Conservation (phyloP, 176 grass and related monocot species). For the Eragrostis nindensis region DNA sequence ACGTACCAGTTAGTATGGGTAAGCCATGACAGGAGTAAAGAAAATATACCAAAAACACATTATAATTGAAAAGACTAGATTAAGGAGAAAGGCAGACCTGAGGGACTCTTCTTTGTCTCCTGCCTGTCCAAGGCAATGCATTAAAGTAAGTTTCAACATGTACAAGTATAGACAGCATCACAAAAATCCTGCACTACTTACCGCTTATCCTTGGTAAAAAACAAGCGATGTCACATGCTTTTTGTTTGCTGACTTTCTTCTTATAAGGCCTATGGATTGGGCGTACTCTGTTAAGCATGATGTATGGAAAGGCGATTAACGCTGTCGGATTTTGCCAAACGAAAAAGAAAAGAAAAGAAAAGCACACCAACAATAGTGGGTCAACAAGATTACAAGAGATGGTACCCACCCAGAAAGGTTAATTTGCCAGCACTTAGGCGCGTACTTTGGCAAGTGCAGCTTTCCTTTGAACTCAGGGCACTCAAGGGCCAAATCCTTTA, state of each 20-base stretch:
- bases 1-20: not conserved
- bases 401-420: slow-evolving; percentile 1
- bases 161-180: not conserved
- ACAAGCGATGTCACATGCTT: not conserved
- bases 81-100: not conserved
- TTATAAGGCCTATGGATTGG: not conserved
- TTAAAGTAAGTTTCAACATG: not conserved
- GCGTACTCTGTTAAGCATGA: not conserved
- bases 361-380: not conserved
- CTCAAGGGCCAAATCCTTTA: not conserved
- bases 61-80: not conserved
- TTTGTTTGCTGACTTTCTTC: slow-evolving; percentile 4
- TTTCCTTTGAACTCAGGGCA: not conserved
- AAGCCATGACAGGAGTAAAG: not conserved
- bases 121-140: not conserved
- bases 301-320: not conserved
- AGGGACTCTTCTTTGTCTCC: not conserved
- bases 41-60: not conserved
- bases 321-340: not conserved
- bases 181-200: not conserved
- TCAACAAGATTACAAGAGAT: not conserved
- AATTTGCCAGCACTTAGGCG: slow-evolving; percentile 6
- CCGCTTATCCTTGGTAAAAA: not conserved
- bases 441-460: not conserved
- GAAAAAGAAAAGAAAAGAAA: not conserved